Evolutionary conservation across 192 early-diverging fungal species (phyloP).

Genomic region (Linnemannia schmuckeri): DNA sequence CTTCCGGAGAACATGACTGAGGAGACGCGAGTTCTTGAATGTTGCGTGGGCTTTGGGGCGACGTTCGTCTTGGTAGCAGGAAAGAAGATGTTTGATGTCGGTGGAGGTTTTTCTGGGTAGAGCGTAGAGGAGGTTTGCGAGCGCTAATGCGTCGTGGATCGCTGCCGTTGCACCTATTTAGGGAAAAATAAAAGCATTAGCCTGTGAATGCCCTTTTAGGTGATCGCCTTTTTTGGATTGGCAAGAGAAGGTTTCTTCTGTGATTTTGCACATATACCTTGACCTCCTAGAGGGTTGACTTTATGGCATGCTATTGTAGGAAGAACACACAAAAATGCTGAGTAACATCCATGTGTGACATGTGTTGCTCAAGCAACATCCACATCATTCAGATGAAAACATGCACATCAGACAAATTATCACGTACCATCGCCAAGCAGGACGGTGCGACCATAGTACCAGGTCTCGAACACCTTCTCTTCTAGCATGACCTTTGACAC

Average conservation of each 20-base stretch:
- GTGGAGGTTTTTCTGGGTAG: not conserved
- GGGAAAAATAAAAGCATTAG: no score
- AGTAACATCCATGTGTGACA: no score
- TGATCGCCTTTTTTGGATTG: no score
- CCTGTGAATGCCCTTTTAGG: not conserved
- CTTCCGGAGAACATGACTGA: not conserved
- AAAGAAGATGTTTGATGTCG: not conserved
- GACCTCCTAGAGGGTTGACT: not conserved
- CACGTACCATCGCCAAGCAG: conserved; percentile 1
- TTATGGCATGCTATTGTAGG: not conserved
- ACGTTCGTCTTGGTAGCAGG: not conserved
- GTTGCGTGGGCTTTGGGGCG: conserved; percentile 1
- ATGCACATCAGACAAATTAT: not conserved
- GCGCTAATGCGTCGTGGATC: not conserved
- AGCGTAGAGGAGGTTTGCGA: not conserved
- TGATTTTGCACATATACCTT: not conserved
- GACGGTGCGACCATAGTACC: not conserved
- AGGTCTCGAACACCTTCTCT: conserved; percentile 14
- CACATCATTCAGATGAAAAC: no score
- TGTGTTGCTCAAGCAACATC: no score
- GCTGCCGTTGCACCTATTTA: not conserved
- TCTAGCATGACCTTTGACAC: not conserved
- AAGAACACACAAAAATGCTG: not conserved
- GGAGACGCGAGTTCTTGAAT: not conserved
- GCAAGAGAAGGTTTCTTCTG: not conserved